A percentile compares a stretch with the other conserved stretches of the same genome.
phyloP scores from a whole-genome alignment of 352 stramenopile species.

The Discostella stelligera region DNA sequence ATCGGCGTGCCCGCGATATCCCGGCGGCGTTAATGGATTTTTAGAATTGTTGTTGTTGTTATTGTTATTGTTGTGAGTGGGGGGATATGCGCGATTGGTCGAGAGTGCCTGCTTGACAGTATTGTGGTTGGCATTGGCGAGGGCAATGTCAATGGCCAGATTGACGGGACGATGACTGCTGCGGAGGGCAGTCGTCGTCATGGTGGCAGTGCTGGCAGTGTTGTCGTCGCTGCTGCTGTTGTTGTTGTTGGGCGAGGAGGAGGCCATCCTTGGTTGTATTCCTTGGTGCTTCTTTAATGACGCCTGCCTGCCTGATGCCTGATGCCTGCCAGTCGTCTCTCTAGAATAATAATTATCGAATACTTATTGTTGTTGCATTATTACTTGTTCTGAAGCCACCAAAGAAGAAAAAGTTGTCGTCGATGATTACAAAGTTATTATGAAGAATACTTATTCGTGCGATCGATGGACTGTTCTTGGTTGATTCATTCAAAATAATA shows the following conservation, averaged over 20 bases:
- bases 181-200: neutral
- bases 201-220: neutral
- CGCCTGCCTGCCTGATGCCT: too few relatives aligned
- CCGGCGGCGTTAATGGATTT: conserved; percentile 36
- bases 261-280: neutral
- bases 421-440: too few relatives aligned
- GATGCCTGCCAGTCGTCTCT: too few relatives aligned
- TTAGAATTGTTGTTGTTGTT: neutral
- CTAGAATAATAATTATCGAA: too few relatives aligned
- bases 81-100: neutral
- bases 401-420: too few relatives aligned
- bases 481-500: too few relatives aligned
- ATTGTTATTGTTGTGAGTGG: neutral
- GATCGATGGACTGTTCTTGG: too few relatives aligned
- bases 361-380: too few relatives aligned
- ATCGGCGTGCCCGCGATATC: conserved; percentile 56
- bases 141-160: neutral
- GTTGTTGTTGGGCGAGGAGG: neutral
- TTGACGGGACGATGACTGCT: neutral
- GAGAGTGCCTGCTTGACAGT: neutral
- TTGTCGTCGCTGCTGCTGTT: neutral
- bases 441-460: too few relatives aligned
- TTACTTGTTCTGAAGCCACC: too few relatives aligned
- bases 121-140: neutral
- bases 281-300: too few relatives aligned